Percentiles rank a stretch among this genome's conserved stretches.
These are phyloP conservation scores for Actinomortierella ambigua DNA, from an alignment of 371 early-diverging fungal species.

Conservation along the genomic window DNA sequence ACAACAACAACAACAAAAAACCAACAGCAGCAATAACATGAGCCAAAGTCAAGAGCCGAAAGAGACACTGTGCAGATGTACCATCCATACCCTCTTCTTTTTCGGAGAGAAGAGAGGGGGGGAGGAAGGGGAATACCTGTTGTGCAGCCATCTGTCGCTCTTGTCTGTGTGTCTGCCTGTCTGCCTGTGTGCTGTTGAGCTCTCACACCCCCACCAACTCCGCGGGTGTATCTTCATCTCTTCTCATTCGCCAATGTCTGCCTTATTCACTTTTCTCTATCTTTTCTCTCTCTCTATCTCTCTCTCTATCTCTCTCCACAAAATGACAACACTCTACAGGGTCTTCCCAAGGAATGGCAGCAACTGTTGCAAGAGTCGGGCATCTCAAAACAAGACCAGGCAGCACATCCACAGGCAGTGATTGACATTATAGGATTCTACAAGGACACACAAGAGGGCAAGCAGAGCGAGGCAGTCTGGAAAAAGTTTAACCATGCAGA, in stretches of 20 bases:
- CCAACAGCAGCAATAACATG: conserved; percentile 8
- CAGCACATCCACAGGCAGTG: conserved; percentile 94
- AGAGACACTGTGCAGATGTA: neutral
- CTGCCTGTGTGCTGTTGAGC: too few species aligned
- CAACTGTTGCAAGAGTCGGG: conserved; percentile 89
- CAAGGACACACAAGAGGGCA: conserved; percentile 70
- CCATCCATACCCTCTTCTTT: neutral
- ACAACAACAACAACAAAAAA: neutral
- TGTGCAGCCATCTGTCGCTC: too few species aligned
- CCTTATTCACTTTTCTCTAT: neutral
- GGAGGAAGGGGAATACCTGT: too few species aligned
- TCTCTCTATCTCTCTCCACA: too few species aligned
- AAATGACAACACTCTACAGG: conserved; percentile 52
- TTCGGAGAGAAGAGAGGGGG: neutral
- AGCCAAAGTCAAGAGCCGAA: conserved; percentile 1
- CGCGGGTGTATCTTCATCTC: too few species aligned
- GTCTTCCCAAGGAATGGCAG: conserved; percentile 95
- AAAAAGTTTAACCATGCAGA: conserved; percentile 83
- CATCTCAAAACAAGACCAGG: conserved; percentile 94
- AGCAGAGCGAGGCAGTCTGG: conserved; percentile 81
- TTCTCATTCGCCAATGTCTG: too few species aligned
- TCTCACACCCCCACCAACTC: too few species aligned
- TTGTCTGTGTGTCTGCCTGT: too few species aligned
- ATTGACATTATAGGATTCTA: conserved; percentile 95
- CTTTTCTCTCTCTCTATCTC: neutral